A percentile compares a stretch with the other conserved stretches of the same genome.
Evolutionary conservation across 2,329 filamentous ascomycete genomes (phyloP).

Genomic region (Xylariaceae sp.): DNA sequence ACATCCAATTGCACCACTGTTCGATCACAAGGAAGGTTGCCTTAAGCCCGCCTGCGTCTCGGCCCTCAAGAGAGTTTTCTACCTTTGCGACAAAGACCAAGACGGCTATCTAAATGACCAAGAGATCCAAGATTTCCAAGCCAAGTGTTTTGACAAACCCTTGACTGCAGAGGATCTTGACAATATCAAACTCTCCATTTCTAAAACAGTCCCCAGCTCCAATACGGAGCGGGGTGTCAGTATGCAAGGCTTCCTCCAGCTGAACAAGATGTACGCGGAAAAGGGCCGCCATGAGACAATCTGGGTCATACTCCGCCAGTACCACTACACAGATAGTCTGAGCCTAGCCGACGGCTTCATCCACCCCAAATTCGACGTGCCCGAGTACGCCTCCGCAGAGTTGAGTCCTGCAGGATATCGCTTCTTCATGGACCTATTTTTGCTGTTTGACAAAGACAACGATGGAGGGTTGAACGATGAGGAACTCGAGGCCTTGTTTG

Average conservation of each 20-base stretch:
- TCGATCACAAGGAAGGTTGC: constrained; percentile 86
- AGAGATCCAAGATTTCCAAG: constrained; percentile 87
- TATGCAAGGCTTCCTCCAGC: constrained; percentile 73
- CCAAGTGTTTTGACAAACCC: constrained; percentile 85
- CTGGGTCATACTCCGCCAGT: constrained; percentile 92
- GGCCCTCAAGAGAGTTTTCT: constrained; percentile 86
- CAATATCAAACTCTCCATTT: constrained; percentile 86
- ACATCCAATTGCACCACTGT: constrained; percentile 91
- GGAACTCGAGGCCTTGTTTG: constrained; percentile 82
- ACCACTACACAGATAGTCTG: constrained; percentile 93
- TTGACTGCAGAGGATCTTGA: constrained; percentile 74
- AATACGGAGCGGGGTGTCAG: constrained; percentile 69
- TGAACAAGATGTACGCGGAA: constrained; percentile 95
- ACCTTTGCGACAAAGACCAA: constrained; percentile 92
- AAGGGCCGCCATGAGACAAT: constrained; percentile 97
- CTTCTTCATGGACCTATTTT: constrained; percentile 94
- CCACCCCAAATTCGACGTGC: constrained; percentile 89
- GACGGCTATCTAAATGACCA: constrained; percentile 86
- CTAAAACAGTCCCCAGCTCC: constrained; percentile 59
- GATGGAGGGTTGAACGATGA: constrained; percentile 86
- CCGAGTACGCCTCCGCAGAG: constrained; percentile 86
- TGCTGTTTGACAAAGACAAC: constrained; percentile 95
- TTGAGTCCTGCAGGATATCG: constrained; percentile 90
- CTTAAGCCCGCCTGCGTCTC: constrained; percentile 86
- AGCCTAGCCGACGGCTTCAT: constrained; percentile 88